Evolutionary conservation across 345 rosid genomes (phyloP).

Genomic region (Sonneratia caseolaris): DNA sequence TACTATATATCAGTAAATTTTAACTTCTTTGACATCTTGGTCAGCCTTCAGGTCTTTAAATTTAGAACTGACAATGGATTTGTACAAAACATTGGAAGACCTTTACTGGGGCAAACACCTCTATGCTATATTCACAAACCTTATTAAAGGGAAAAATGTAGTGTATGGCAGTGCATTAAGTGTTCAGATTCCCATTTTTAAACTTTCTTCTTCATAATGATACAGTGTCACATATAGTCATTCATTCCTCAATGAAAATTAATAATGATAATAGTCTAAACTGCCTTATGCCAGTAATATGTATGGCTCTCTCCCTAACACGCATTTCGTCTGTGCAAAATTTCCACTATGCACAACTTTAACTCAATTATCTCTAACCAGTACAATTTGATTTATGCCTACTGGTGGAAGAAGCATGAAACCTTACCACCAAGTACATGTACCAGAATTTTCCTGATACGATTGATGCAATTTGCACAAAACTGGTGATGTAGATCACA

Average conservation of each 20-base stretch:
- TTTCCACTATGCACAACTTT: background rate
- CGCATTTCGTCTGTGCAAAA: background rate
- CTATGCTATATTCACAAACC: background rate
- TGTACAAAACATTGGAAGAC: background rate
- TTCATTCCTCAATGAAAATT: background rate
- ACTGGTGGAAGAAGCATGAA: background rate
- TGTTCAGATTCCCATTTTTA: too few species aligned
- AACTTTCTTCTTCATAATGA: background rate
- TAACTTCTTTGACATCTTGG: background rate
- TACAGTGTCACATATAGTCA: background rate
- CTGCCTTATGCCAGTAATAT: background rate
- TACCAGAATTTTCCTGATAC: conserved; percentile 84
- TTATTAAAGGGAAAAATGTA: background rate
- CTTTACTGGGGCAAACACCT: background rate
- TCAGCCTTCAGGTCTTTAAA: background rate
- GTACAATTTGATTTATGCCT: background rate
- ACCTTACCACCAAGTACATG: conserved; percentile 68
- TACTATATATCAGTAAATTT: background rate
- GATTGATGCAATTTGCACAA: conserved; percentile 71
- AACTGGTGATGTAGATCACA: conserved; percentile 71
- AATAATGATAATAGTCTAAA: background rate
- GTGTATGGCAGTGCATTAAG: too few species aligned
- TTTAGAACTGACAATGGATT: background rate
- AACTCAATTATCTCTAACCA: background rate
- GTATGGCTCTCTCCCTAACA: background rate